Evolutionary conservation across 2,329 filamentous ascomycete genomes (phyloP).

Genomic region (Zymoseptoria passerinii): DNA sequence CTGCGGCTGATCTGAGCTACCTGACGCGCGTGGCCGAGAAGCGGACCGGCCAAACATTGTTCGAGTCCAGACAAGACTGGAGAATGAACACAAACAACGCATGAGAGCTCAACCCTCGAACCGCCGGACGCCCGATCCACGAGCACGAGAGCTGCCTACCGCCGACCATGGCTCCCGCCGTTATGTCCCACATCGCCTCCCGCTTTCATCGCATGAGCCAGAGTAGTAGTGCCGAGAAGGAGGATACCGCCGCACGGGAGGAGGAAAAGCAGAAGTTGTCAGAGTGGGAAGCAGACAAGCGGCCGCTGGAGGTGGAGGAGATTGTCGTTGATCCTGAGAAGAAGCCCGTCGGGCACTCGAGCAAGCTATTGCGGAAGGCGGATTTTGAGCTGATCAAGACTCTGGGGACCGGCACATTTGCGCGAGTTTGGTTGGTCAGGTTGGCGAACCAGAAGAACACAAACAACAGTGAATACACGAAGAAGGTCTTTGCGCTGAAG

Average conservation of each 20-base stretch:
- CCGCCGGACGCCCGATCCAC: background rate
- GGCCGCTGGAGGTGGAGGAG: constrained; percentile 35
- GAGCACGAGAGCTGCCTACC: background rate
- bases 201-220: constrained; percentile 29
- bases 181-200: constrained; percentile 29
- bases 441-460: constrained; percentile 42
- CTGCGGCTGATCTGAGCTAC: background rate
- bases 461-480: constrained; percentile 42
- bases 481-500: constrained; percentile 72
- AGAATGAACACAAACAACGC: background rate
- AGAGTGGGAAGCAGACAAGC: constrained; percentile 41
- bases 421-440: constrained; percentile 69
- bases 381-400: constrained; percentile 70
- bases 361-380: constrained; percentile 39
- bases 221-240: constrained; percentile 21
- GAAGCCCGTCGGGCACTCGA: constrained; percentile 42
- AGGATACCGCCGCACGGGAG: constrained; percentile 31
- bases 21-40: background rate
- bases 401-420: constrained; percentile 69
- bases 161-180: constrained; percentile 25
- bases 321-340: constrained; percentile 36
- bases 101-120: background rate
- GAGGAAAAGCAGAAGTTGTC: constrained; percentile 40
- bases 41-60: background rate
- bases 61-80: background rate